These are phyloP conservation scores for Diplodia scrobiculata DNA, from an alignment of 2,329 filamentous ascomycete species.

Conservation along the genomic window DNA sequence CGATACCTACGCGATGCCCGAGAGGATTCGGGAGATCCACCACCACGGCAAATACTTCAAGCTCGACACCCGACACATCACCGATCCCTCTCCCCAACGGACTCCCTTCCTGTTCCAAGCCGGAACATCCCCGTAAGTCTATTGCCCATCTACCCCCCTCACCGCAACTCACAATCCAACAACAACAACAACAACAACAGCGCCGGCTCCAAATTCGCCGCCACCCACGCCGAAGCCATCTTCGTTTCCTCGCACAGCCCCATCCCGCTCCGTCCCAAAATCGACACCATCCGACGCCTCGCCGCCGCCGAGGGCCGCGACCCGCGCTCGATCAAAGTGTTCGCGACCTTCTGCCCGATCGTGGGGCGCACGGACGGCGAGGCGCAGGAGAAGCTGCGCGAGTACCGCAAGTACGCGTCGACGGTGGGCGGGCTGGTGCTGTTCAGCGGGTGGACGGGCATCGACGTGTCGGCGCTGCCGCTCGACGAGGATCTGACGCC, in stretches of 20 bases:
- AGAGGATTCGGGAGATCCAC: slow-evolving; percentile 62
- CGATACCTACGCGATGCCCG: slow-evolving; percentile 61
- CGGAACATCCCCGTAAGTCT: slow-evolving; percentile 54
- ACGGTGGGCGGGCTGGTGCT: slow-evolving; percentile 59
- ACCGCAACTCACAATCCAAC: too few species aligned
- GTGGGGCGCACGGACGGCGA: slow-evolving; percentile 48
- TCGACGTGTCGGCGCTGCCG: slow-evolving; percentile 61
- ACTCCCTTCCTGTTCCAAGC: slow-evolving; percentile 54
- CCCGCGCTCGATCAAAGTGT: slow-evolving; percentile 59
- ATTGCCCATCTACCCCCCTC: too few species aligned
- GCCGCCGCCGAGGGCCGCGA: slow-evolving; percentile 58
- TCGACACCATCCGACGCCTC: slow-evolving; percentile 57
- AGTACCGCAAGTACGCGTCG: slow-evolving; percentile 56
- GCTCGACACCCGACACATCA: slow-evolving; percentile 51
- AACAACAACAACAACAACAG: not conserved
- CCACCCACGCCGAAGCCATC: slow-evolving; percentile 62
- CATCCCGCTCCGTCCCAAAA: slow-evolving; percentile 52
- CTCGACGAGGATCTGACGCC: slow-evolving; percentile 61
- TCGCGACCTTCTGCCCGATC: slow-evolving; percentile 44
- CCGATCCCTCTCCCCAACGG: slow-evolving; percentile 46
- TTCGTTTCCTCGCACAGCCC: slow-evolving; percentile 61
- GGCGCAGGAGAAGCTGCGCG: slow-evolving; percentile 56
- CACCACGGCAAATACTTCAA: slow-evolving; percentile 61
- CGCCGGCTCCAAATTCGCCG: slow-evolving; percentile 60
- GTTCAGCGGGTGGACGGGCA: slow-evolving; percentile 62